Percentiles rank a stretch among this genome's conserved stretches.
These are phyloP conservation scores for Akanthomyces uredinophilus DNA, from an alignment of 2,329 filamentous ascomycete species.

Conservation along the genomic window DNA sequence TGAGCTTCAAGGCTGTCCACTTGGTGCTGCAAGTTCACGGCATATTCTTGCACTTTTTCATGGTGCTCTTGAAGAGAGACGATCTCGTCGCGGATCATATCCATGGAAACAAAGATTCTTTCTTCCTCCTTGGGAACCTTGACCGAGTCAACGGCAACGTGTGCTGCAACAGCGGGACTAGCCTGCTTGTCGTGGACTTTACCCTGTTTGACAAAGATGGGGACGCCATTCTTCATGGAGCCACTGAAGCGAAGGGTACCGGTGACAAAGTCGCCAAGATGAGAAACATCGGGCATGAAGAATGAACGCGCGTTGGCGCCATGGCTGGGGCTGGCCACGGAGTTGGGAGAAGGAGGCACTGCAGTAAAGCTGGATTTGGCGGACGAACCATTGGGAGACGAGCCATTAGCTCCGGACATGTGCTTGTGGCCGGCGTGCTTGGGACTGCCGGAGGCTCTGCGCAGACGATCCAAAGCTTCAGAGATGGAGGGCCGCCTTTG, in stretches of 20 bases:
- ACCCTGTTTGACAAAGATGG: slow-evolving; percentile 51
- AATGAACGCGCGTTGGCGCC: slow-evolving; percentile 46
- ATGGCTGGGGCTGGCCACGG: slow-evolving; percentile 29
- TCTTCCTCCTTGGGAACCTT: slow-evolving; percentile 49
- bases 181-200: slow-evolving; percentile 41
- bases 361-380: slow-evolving; percentile 38
- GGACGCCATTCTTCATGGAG: slow-evolving; percentile 47
- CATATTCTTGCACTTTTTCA: slow-evolving; percentile 50
- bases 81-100: slow-evolving; percentile 57
- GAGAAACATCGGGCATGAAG: slow-evolving; percentile 48
- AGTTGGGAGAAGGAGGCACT: slow-evolving; percentile 34
- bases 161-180: slow-evolving; percentile 29
- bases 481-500: slow-evolving; percentile 28
- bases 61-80: slow-evolving; percentile 52
- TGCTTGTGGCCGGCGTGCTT: slow-evolving; percentile 21
- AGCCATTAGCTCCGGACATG: slow-evolving; percentile 23
- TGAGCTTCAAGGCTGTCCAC: slow-evolving; percentile 46
- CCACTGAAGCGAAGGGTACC: slow-evolving; percentile 48
- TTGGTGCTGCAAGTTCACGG: slow-evolving; percentile 47
- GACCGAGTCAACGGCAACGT: slow-evolving; percentile 47
- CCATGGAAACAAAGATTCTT: slow-evolving; percentile 55
- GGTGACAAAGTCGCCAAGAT: slow-evolving; percentile 53
- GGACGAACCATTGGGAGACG: slow-evolving; percentile 34
- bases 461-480: slow-evolving; percentile 31
- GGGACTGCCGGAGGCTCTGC: slow-evolving; percentile 32